These are phyloP conservation scores for Apiospora kogelbergensis DNA, from an alignment of 2,329 filamentous ascomycete genomes.

Conservation along the genomic window DNA sequence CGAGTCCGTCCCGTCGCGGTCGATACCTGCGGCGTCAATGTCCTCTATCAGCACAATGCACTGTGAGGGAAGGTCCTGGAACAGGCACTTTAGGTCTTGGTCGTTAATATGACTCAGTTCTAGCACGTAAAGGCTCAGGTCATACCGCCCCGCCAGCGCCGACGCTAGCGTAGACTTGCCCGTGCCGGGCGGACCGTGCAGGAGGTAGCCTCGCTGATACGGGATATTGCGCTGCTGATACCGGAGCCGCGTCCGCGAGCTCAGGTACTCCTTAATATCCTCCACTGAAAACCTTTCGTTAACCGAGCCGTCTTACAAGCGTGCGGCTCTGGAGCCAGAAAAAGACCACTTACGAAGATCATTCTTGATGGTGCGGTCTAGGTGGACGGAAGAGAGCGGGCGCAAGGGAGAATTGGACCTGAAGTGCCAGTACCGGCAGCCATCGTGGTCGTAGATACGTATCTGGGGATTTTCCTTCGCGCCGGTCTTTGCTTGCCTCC, in stretches of 20 bases:
- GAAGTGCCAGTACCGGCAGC: slow-evolving; percentile 26
- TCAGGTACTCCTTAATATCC: slow-evolving; percentile 10
- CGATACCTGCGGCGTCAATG: slow-evolving; percentile 83
- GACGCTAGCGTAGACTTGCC: slow-evolving; percentile 5
- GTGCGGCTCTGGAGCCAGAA: too few relatives aligned
- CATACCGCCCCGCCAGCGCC: slow-evolving; percentile 23
- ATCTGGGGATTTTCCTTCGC: background rate
- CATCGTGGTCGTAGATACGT: slow-evolving; percentile 30
- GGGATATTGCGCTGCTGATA: slow-evolving; percentile 10
- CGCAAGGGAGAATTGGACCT: slow-evolving; percentile 27
- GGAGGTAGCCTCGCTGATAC: slow-evolving; percentile 10
- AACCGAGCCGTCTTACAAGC: too few relatives aligned
- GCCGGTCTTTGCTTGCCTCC: background rate
- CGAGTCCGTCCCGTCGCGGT: slow-evolving; percentile 32
- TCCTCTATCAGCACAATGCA: slow-evolving; percentile 83
- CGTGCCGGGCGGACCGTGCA: slow-evolving; percentile 11
- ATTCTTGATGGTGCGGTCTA: slow-evolving; percentile 1
- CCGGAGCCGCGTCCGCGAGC: background rate
- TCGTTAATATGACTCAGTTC: slow-evolving; percentile 50
- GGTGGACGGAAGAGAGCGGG: slow-evolving; percentile 17
- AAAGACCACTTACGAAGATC: background rate
- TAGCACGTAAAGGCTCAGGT: slow-evolving; percentile 37
- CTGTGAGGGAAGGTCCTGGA: slow-evolving; percentile 78
- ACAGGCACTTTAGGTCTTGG: slow-evolving; percentile 76
- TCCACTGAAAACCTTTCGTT: too few relatives aligned